Conservation (phyloP, 2,329 filamentous ascomycete genomes). For the Microcera coccophila region DNA sequence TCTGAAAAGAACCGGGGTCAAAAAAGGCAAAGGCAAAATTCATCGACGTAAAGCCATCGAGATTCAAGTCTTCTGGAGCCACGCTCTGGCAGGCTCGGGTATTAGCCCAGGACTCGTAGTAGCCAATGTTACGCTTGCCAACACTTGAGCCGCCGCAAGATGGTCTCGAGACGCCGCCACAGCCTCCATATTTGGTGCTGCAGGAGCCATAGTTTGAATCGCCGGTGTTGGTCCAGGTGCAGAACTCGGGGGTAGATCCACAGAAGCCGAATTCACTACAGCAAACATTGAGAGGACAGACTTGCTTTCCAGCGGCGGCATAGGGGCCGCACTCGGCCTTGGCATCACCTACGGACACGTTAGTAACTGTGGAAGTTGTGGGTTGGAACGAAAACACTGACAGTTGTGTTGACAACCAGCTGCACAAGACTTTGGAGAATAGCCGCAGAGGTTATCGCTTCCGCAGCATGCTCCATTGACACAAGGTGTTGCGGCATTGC, state of each 20-base stretch:
- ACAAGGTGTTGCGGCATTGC: too few species aligned
- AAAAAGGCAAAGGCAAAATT: constrained; percentile 14
- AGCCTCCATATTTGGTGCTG: constrained; percentile 9
- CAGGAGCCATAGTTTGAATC: constrained; percentile 12
- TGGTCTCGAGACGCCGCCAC: background rate
- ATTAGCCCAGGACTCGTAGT: constrained; percentile 8
- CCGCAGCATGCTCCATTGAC: too few species aligned
- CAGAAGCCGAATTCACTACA: constrained; percentile 44
- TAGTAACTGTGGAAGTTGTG: too few species aligned
- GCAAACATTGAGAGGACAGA: constrained; percentile 44
- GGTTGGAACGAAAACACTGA: too few species aligned
- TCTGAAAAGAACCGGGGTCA: background rate
- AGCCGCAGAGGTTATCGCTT: too few species aligned
- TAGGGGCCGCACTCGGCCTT: too few species aligned
- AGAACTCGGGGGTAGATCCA: constrained; percentile 43
- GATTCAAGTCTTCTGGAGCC: constrained; percentile 5
- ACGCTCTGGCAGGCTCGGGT: constrained; percentile 5
- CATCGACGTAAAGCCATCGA: constrained; percentile 4
- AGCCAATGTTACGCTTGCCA: constrained; percentile 5
- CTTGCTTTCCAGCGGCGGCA: too few species aligned
- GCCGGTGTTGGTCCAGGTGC: constrained; percentile 26
- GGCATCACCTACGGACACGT: too few species aligned
- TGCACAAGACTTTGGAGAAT: too few species aligned
- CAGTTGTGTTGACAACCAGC: too few species aligned
- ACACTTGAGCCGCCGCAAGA: background rate